Base-by-base conservation (phyloP, 2,329 filamentous ascomycete species). In the Pseudogymnoascus sp. region DNA sequence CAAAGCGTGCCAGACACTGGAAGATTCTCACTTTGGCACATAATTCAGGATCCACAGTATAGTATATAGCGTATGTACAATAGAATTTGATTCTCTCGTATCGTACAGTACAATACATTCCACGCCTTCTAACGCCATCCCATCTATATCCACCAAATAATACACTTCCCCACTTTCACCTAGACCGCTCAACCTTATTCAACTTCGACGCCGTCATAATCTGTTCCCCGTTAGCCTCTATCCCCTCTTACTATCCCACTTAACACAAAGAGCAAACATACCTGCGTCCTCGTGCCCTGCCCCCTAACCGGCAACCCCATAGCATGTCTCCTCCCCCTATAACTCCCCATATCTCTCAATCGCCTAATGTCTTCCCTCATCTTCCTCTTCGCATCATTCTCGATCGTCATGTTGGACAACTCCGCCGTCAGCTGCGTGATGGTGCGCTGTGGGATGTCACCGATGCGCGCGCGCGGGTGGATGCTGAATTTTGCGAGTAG, bases 271-370 rank as follows among this genome's bases (percentile, higher is more conserved):
- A 13, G 25, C 37, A 69, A 67, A 25, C 69, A 66, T 71, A 86
- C 84, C 80, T 89, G 93, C 74, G 81, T 90, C 74, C 90, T 88
- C 65, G 95, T 98, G 71, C 83, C 85, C 79, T 99, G 95, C 70
- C 95, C 95, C 70, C 95, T 85, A 63, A 95, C 93, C 3, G 95
- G 95, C 79, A 98, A 78, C 66, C 88, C 86, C 89, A 98, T 93
- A 64, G 93, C 93, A 80, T 99, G 95, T 69, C 95, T 82, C 75
- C 90, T 87, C 68, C 95, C 95, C 62, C 95, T 82, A 74, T 96
- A 96, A 3, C 89, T 87, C 61, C 93, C 93, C 80, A 96, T 97
- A 72, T 97, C 93, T 75, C 90, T 90, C 76, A 99, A 73, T 65
- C 93, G 82, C 74, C 82, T 82, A 70, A 99, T 96, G 73, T 98